Conservation (phyloP, 2,329 filamentous ascomycete species). For the Cladosporium cucumerinum region DNA sequence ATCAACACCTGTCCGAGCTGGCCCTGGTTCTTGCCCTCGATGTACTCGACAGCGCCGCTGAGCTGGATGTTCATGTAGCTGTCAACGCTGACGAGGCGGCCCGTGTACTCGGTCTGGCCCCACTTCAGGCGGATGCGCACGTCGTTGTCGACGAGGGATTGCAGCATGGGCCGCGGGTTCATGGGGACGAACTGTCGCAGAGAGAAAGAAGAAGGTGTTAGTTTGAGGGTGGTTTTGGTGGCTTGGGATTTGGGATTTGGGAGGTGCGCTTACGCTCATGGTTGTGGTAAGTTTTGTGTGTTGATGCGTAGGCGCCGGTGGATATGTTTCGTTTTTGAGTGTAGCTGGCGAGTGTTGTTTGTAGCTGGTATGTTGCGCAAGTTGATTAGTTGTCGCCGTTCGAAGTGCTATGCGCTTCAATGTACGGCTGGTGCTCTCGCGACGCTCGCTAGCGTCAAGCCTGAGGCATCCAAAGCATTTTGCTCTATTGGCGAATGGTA, state of each 20-base stretch:
- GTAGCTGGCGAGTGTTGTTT: no score
- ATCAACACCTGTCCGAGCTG: conserved; percentile 89
- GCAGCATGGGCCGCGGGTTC: conserved; percentile 95
- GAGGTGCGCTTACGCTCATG: conserved; percentile 24
- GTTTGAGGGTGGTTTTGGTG: no score
- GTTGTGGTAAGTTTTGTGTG: conserved; percentile 16
- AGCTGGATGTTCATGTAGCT: conserved; percentile 99
- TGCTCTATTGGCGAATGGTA: not conserved
- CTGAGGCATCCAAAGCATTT: not conserved
- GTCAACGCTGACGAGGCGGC: conserved; percentile 86
- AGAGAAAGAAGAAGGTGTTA: no score
- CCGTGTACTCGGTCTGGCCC: conserved; percentile 97
- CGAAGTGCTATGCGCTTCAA: not conserved
- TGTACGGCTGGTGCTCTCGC: not conserved
- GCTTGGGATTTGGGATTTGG: no score
- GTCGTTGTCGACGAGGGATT: conserved; percentile 89
- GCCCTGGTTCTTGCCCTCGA: conserved; percentile 81
- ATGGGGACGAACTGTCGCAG: conserved; percentile 70
- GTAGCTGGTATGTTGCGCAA: not conserved
- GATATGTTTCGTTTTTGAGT: not conserved
- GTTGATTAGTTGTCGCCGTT: not conserved
- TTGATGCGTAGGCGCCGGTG: not conserved
- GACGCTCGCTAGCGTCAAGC: not conserved
- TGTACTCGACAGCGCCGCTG: conserved; percentile 84
- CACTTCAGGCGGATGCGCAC: conserved; percentile 94